These are phyloP conservation scores for Trichoderma asperellum DNA, from an alignment of 2,329 filamentous ascomycete genomes.

Conservation along the genomic window DNA sequence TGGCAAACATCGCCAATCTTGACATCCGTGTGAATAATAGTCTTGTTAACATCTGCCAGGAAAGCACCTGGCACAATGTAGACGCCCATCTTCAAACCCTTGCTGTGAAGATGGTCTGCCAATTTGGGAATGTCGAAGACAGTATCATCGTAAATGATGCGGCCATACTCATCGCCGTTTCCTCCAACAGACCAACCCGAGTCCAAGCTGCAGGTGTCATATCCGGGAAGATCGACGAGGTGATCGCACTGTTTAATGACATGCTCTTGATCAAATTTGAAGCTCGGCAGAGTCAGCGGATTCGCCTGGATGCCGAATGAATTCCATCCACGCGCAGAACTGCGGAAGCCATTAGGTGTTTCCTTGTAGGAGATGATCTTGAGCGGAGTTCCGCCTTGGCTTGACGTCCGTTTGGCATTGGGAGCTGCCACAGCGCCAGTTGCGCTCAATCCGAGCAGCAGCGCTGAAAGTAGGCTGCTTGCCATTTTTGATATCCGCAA, in stretches of 20 bases:
- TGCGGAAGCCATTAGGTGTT: slow-evolving; percentile 30
- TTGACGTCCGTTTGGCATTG: slow-evolving; percentile 2
- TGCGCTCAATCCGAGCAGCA: slow-evolving; percentile 22
- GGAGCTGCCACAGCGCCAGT: slow-evolving; percentile 22
- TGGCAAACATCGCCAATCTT: slow-evolving; percentile 32
- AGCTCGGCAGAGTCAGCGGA: slow-evolving; percentile 22
- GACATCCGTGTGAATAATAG: slow-evolving; percentile 29
- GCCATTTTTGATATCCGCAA: slow-evolving; percentile 1
- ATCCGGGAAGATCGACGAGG: slow-evolving; percentile 27
- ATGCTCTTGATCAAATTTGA: slow-evolving; percentile 31
- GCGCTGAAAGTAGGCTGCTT: slow-evolving; percentile 16
- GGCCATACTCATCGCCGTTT: slow-evolving; percentile 32
- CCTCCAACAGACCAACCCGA: slow-evolving; percentile 34
- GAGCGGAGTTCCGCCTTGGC: slow-evolving; percentile 6
- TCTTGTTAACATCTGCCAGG: slow-evolving; percentile 31
- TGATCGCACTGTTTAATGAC: slow-evolving; percentile 31
- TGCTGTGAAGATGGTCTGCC: slow-evolving; percentile 31
- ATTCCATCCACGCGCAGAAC: slow-evolving; percentile 32
- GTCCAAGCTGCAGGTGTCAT: slow-evolving; percentile 33
- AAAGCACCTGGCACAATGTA: slow-evolving; percentile 34
- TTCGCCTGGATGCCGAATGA: slow-evolving; percentile 33
- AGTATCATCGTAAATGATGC: slow-evolving; percentile 31
- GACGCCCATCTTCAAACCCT: slow-evolving; percentile 31
- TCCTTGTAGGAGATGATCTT: slow-evolving; percentile 31
- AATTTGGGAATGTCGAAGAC: slow-evolving; percentile 31